These are phyloP conservation scores for Zoysia pacifica DNA, from an alignment of 176 grass and related monocot species.

Conservation along the genomic window DNA sequence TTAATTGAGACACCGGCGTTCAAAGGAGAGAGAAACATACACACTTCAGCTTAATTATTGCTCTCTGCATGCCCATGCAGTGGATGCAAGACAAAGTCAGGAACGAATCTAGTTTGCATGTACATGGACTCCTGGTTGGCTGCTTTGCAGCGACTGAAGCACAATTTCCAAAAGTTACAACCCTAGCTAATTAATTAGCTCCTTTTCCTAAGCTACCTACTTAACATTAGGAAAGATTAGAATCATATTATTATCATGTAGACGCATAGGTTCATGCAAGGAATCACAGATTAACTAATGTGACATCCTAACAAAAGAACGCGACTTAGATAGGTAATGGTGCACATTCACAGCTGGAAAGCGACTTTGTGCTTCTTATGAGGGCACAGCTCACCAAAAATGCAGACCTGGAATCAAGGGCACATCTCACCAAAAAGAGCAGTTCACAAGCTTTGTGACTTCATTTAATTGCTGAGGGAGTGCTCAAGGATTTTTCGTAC, in stretches of 20 bases:
- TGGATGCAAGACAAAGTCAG: slow-evolving; percentile 3
- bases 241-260: background rate
- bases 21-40: too few species aligned
- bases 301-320: background rate
- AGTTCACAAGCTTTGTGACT: too few species aligned
- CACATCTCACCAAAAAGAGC: too few species aligned
- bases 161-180: slow-evolving; percentile 35
- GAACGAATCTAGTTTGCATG: slow-evolving; percentile 22
- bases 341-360: slow-evolving; percentile 22
- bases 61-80: background rate
- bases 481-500: too few species aligned
- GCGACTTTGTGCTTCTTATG: background rate
- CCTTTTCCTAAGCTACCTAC: background rate
- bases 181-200: background rate
- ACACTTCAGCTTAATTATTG: background rate
- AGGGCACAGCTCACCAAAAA: background rate
- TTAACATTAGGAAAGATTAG: too few species aligned
- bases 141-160: background rate
- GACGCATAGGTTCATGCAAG: background rate
- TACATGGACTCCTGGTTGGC: slow-evolving; percentile 43
- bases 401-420: too few species aligned
- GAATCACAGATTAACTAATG: slow-evolving; percentile 23
- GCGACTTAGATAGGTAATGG: background rate
- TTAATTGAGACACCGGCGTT: background rate
- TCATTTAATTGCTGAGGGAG: too few species aligned